Evolutionary conservation across 768 basidiomycete species (phyloP).

Genomic region (Crepidotus variabilis): DNA sequence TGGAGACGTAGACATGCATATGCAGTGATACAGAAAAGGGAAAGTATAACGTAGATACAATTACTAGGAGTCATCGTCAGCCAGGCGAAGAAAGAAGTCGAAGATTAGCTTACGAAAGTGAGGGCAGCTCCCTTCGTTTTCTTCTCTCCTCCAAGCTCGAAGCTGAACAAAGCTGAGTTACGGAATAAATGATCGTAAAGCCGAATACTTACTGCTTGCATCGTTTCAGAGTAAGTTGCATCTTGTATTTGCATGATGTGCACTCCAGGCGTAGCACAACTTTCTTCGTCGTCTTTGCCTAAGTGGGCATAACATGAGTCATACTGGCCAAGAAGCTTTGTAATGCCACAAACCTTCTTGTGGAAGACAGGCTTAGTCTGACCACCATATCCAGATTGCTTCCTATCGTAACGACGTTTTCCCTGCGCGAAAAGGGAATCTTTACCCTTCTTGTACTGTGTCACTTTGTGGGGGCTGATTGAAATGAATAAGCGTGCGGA

Average conservation of each 20-base stretch:
- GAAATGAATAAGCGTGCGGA: constrained; percentile 11
- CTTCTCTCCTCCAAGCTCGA: constrained; percentile 99
- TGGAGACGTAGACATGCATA: constrained; percentile 14
- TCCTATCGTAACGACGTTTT: constrained; percentile 99
- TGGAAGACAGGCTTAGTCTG: constrained; percentile 99
- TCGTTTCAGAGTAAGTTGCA: constrained; percentile 93
- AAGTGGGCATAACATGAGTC: background rate
- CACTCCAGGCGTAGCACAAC: constrained; percentile 97
- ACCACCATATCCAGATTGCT: constrained; percentile 98
- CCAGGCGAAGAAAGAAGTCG: background rate
- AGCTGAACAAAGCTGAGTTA: constrained; percentile 42
- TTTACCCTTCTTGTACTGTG: constrained; percentile 99
- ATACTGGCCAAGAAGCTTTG: background rate
- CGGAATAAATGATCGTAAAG: background rate
- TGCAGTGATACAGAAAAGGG: constrained; percentile 18
- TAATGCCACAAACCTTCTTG: constrained; percentile 81
- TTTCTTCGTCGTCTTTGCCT: constrained; percentile 99
- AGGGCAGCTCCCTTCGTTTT: constrained; percentile 98
- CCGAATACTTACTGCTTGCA: constrained; percentile 88
- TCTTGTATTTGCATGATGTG: constrained; percentile 98
- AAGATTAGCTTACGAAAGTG: constrained; percentile 69
- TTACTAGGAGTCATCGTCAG: constrained; percentile 12
- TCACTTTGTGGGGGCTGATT: constrained; percentile 94
- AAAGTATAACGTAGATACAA: constrained; percentile 19
- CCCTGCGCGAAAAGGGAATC: constrained; percentile 97